Evolutionary conservation across 768 basidiomycete genomes (phyloP), one percentile per base, ranked within the genome.

Genomic region (Gelatoporia subvermispora): DNA sequence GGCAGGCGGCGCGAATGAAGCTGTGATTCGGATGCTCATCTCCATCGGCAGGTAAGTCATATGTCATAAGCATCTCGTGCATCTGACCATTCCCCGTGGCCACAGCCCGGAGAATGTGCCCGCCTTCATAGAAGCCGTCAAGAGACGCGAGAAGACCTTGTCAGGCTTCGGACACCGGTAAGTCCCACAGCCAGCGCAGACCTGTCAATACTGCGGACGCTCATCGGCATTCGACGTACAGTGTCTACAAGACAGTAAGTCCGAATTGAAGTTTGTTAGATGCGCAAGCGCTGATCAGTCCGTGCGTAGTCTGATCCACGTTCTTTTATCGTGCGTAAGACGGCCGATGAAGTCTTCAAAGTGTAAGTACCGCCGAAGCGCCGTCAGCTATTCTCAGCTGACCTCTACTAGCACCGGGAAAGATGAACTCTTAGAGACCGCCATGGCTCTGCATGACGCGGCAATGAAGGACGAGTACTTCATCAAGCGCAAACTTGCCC

Each of bases 381-480:
- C 22, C 21, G 35, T 16, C 7, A 22, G 38, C 16, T 41, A 10
- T 23, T 39, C 25, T 31, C 48, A 24, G 38, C 36, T 16, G 38
- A 36, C 16, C 40, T 34, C 44, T 43, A 43, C 39, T 8, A 90
- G 93, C 21, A 93, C 90, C 0, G 93, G 93, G 1, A 79, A 79
- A 51, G 90, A 94, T 67, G 85, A 84, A 57, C 70, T 95, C 0
- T 72, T 95, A 28, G 84, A 92, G 48, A 93, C 91, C 7, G 93
- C 93, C 1, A 91, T 95, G 83, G 81, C 81, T 7, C 71, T 93
- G 43, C 89, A 93, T 53, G 87, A 90, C 58, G 84, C 84, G 4
- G 93, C 93, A 0, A 85, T 94, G 77, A 85, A 85, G 58, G 93
- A 95, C 55, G 86, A 92, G 25, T 95, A 91, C 66, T 95, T 94